Evolutionary conservation across 2,329 filamentous ascomycete genomes (phyloP).

Genomic region (Alternaria solani): DNA sequence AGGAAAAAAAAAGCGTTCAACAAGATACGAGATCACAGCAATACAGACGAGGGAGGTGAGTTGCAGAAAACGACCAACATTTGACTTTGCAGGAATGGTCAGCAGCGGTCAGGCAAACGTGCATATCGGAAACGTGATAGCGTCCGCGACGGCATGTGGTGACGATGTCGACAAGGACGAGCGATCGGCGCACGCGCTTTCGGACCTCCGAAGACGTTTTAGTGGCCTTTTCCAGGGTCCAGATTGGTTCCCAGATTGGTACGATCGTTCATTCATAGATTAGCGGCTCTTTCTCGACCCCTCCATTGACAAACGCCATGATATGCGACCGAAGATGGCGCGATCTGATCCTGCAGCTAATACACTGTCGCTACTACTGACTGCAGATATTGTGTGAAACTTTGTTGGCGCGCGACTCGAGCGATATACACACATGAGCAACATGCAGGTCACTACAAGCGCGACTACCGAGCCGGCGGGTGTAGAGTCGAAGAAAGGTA

Average conservation of each 20-base stretch:
- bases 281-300: constrained; percentile 19
- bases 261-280: constrained; percentile 16
- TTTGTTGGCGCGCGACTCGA: neutral
- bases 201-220: constrained; percentile 3
- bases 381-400: neutral
- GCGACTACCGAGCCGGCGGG: constrained; percentile 23
- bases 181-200: constrained; percentile 31
- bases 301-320: constrained; percentile 15
- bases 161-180: constrained; percentile 41
- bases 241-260: constrained; percentile 9
- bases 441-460: constrained; percentile 11
- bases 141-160: constrained; percentile 41
- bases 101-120: constrained; percentile 1
- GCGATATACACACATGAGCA: neutral
- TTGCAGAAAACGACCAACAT: neutral
- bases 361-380: neutral
- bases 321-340: constrained; percentile 9
- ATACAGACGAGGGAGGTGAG: constrained; percentile 3
- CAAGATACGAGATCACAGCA: neutral
- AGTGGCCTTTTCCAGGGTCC: constrained; percentile 6
- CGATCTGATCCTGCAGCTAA: constrained; percentile 5
- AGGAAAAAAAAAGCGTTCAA: neutral
- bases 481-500: constrained; percentile 51
- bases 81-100: constrained; percentile 5
- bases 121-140: constrained; percentile 43